Evolutionary conservation across 306 rosid species (phyloP).

Genomic region (Astragalus membranaceus): DNA sequence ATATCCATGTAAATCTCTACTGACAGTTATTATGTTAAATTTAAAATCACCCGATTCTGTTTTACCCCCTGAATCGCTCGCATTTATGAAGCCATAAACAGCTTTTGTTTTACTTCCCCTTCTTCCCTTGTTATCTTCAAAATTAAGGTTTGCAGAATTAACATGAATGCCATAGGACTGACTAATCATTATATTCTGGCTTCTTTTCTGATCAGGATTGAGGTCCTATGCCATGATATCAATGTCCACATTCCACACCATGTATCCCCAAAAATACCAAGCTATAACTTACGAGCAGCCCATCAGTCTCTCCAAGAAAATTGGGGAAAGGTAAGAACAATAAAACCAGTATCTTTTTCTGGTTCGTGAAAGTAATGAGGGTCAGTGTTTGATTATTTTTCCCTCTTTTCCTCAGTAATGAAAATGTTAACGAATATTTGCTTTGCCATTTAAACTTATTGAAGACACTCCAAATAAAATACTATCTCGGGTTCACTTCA

Average conservation of each 20-base stretch:
- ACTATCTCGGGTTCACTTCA: no score
- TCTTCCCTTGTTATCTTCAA: not conserved
- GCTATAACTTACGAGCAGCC: slow-evolving; percentile 82
- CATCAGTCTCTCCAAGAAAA: slow-evolving; percentile 73
- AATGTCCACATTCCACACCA: slow-evolving; percentile 92
- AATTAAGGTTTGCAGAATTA: slow-evolving; percentile 5
- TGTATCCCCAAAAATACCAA: slow-evolving; percentile 85
- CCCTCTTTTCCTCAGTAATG: not conserved
- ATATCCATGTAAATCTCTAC: not conserved
- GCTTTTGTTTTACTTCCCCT: not conserved
- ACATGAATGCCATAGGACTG: not conserved
- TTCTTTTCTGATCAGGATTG: slow-evolving; percentile 57
- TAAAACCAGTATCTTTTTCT: not conserved
- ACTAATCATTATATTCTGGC: slow-evolving; percentile 3
- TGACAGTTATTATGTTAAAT: not conserved
- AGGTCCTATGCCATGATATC: slow-evolving; percentile 78
- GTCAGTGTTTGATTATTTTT: not conserved
- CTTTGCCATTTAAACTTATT: not conserved
- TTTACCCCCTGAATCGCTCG: not conserved
- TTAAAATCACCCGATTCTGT: not conserved
- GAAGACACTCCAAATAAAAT: not conserved
- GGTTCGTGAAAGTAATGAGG: not conserved
- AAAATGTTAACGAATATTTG: not conserved
- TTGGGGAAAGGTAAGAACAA: slow-evolving; percentile 79
- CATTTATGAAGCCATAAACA: not conserved